Base-by-base conservation (phyloP, 331 rosid species). In the Pyracantha coccinea region DNA sequence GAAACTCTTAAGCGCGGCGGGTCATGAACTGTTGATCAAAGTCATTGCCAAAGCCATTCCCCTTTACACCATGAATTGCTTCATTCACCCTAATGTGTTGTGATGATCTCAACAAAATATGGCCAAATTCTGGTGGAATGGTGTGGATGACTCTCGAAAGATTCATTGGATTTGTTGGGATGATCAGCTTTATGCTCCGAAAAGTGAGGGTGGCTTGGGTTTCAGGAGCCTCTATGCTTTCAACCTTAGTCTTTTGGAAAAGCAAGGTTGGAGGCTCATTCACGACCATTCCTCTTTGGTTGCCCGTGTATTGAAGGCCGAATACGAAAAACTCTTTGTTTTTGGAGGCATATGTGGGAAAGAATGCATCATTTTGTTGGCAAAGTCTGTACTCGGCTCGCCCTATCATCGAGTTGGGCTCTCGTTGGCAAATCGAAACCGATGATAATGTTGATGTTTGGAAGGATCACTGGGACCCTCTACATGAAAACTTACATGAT, bases 181-280 rank as follows among this genome's bases (percentile, higher is more conserved):
- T 9, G 31, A 12, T 9, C 2, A 0, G 14, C 5, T 27, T 1
- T 13, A 38, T 3, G 2, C 3, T 4, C 0, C 5, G 1, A 27
- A 58, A 6, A 4, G 8, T 3, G 12, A 61, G 3, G 38, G 0
- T 25, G 38, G 38, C 2, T 12, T 61, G 11, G 29, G 7, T 4
- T 60, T 61, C 2, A 16, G 20, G 2, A 13, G 7, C 1, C 32
- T 61, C 1, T 7, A 23, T 4, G 33, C 7, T 14, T 61, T 61
- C 17, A 61, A 61, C 8, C 4, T 4, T 13, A 8, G 20, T 4
- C 7, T 61, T 4, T 32, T 27, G 10, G 28, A 16, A 2, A 60
- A 60, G 5, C 20, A 60, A 25, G 7, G n/a, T 4, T 60, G 20
- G 12, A 60, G 33, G 6, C 3, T 60, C 44, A 35, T 35, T 35